Conservation (phyloP, 768 basidiomycete genomes). For the Hygrophoropsis aurantiaca region DNA sequence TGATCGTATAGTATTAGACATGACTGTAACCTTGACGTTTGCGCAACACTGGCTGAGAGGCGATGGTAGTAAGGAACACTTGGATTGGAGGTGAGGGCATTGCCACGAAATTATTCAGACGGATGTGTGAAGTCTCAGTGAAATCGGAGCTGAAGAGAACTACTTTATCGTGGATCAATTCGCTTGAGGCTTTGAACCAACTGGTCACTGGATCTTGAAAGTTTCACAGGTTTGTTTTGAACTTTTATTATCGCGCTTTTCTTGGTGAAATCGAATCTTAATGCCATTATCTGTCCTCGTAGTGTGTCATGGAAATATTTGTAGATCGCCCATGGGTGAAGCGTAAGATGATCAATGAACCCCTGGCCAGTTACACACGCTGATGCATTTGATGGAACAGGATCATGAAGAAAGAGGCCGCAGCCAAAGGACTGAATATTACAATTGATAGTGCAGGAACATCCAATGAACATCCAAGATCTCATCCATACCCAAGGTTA, state of each 20-base stretch:
- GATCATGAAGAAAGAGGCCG: constrained; percentile 39
- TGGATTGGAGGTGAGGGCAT: constrained; percentile 87
- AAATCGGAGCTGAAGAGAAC: too few relatives aligned
- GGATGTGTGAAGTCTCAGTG: not conserved
- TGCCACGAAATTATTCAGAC: not conserved
- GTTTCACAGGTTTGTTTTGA: not conserved
- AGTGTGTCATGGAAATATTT: constrained; percentile 84
- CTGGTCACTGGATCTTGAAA: too few relatives aligned
- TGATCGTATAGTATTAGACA: not conserved
- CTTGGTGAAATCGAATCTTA: too few relatives aligned
- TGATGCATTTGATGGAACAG: too few relatives aligned
- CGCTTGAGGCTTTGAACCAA: too few relatives aligned
- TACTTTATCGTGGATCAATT: too few relatives aligned
- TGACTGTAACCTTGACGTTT: constrained; percentile 67
- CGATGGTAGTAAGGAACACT: constrained; percentile 83
- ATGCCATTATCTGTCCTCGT: constrained; percentile 58
- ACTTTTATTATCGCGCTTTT: constrained; percentile 4
- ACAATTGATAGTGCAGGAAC: constrained; percentile 85
- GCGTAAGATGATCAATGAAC: constrained; percentile 64
- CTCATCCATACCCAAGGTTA: constrained; percentile 81
- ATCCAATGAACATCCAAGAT: constrained; percentile 78
- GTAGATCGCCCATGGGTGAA: constrained; percentile 91
- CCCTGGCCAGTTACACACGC: too few relatives aligned
- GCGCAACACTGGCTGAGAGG: constrained; percentile 73
- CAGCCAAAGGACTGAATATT: constrained; percentile 64